Percentiles rank a stretch among this genome's conserved stretches.
Conservation (phyloP, 257 asterid species). For the Dorcoceras hygrometricum region DNA sequence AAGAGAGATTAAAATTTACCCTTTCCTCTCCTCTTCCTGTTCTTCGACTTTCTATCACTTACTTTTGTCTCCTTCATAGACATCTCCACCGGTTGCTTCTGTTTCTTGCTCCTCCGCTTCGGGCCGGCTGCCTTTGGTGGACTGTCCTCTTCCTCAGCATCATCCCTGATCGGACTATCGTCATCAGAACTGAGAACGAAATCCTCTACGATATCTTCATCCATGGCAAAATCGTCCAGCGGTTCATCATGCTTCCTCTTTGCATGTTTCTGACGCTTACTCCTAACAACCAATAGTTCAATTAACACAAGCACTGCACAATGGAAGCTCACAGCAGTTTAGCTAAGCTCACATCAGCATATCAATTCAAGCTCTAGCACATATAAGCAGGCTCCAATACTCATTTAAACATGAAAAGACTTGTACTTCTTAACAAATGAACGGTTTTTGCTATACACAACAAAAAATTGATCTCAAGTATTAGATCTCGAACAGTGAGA, state of each 20-base stretch:
- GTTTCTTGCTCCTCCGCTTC: conserved; percentile 30
- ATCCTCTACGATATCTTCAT: conserved; percentile 79
- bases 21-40: conserved; percentile 46
- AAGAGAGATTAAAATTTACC: not conserved
- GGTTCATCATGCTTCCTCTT: conserved; percentile 36
- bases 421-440: not conserved
- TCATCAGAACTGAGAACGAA: conserved; percentile 80
- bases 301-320: conserved; percentile 7
- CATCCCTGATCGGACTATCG: conserved; percentile 35
- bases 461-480: not conserved
- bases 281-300: conserved; percentile 29
- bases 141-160: conserved; percentile 37
- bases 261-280: conserved; percentile 33
- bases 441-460: not conserved
- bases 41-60: conserved; percentile 42
- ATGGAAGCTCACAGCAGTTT: not conserved
- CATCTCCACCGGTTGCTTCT: conserved; percentile 27
- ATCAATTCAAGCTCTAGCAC: not conserved
- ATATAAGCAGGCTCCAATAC: not conserved
- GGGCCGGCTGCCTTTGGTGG: conserved; percentile 24
- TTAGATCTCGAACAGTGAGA: not conserved
- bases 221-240: conserved; percentile 35
- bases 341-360: not conserved
- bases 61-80: conserved; percentile 37
- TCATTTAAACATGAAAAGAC: not conserved